Base-by-base conservation (phyloP, 2,329 filamentous ascomycete species). In the Daldinia sp. region DNA sequence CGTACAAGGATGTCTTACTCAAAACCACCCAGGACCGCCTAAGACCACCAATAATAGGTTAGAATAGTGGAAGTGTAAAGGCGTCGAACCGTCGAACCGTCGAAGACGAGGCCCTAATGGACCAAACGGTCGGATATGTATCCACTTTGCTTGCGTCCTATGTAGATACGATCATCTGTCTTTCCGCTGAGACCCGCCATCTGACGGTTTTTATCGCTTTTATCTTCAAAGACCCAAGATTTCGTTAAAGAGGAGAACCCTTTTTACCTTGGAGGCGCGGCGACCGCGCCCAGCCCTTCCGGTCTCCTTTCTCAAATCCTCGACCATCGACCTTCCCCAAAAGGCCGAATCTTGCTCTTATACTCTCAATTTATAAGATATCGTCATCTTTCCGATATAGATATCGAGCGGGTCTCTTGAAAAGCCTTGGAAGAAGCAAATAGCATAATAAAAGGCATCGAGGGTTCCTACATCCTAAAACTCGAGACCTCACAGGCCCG, bases 281-380 rank as follows among this genome's bases (percentile, higher is more conserved):
- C 11, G n/a, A 21, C 35, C 49, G 54, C 50, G 34, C 52, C 50
- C 43, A 34, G 41, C 10, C 21, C 21, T 27, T 45, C n/a, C n/a
- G n/a, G n/a, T 29, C 35, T 41, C 32, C 13, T 35, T 58, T 15
- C 35, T 60, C 15, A 25, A 27, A 49, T 35, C 29, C 51, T 39
- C n/a, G 19, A 54, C 48, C 27, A 52, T 58, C 29, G 58, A 64
- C 63, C 58, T 61, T 64, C 61, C 61, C 64, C 43, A 50, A 58
- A 63, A 43, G 30, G 32, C 59, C 2, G 30, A 56, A 65, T 67
- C 64, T 62, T 69, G 67, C 64, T 69, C 67, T 65, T 67, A 69
- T 60, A 58, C 47, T 56, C 67, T 69, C 67, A 59, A 29, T 3
- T 48, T 53, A 34, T 43, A 51, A 63, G 27, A 35, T 35, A 50